These are phyloP conservation scores for Boletus reticuloceps DNA, from an alignment of 768 basidiomycete genomes.

Conservation along the genomic window DNA sequence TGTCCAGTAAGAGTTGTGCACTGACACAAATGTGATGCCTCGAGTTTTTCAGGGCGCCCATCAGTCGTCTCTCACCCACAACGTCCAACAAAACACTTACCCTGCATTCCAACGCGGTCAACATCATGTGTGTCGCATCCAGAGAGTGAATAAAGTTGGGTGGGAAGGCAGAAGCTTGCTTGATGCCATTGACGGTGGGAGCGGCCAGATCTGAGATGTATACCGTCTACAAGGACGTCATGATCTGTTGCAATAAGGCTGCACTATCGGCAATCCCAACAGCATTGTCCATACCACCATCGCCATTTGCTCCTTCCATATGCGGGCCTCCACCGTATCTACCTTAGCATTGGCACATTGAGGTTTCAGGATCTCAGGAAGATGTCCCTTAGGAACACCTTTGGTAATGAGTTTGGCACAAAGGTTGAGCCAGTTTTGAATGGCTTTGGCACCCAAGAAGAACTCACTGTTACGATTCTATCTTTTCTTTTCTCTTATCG, in stretches of 20 bases:
- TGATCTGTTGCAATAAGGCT: conserved; percentile 92
- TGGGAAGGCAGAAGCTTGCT: conserved; percentile 96
- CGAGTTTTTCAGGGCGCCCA: conserved; percentile 46
- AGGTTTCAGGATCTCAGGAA: conserved; percentile 41
- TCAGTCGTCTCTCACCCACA: conserved; percentile 3
- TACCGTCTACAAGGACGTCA: conserved; percentile 82
- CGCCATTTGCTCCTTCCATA: conserved; percentile 91
- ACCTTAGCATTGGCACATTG: conserved; percentile 9
- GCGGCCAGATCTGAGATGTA: conserved; percentile 85
- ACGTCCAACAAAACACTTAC: conserved; percentile 40
- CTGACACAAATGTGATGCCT: conserved; percentile 84
- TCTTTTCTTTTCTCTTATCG: too few relatives aligned
- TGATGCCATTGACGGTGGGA: conserved; percentile 75
- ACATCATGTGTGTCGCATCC: conserved; percentile 98
- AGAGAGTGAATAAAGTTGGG: conserved; percentile 98
- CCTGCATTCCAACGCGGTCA: conserved; percentile 87
- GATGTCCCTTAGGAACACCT: conserved; percentile 72
- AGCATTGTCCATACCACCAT: conserved; percentile 96
- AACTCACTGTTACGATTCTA: too few relatives aligned
- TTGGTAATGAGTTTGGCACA: conserved; percentile 82
- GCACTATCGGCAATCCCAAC: conserved; percentile 92
- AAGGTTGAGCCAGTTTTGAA: conserved; percentile 87
- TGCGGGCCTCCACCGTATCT: conserved; percentile 33
- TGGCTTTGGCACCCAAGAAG: conserved; percentile 88
- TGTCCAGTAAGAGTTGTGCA: conserved; percentile 99